Base-by-base conservation (phyloP, 2,329 filamentous ascomycete genomes). In the Cytospora schulzeri region DNA sequence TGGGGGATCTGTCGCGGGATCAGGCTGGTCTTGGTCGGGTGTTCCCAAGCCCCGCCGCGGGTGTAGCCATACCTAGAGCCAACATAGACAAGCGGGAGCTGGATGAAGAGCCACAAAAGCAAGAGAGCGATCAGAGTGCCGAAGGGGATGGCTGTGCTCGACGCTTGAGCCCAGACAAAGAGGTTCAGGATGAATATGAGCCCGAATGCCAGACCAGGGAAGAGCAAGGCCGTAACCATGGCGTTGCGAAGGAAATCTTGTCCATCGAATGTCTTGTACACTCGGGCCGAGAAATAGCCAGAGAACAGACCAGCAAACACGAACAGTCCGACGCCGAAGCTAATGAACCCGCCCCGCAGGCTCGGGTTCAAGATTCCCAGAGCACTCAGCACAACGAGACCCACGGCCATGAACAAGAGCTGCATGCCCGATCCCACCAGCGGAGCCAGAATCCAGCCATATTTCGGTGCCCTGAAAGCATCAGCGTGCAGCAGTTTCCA, bases 401-500 rank as follows among this genome's bases (percentile, higher is more conserved):
- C 90, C 48, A 88, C 77, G 1, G 88, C 85, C 89, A 95, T 93
- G 76, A 94, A 93, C 14, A 96, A 81, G 1, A 96, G 83, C 77
- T 97, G 92, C 82, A 91, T 92, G 51, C 92, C 92, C 1, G 92
- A 96, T 3, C 93, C 93, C 24, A 96, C 82, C 9, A 96, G 79
- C 1, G 92, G 92, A 0, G 92, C 91, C 48, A 96, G 81, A 2
- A 96, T 80, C 59, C 87, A 85, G 31, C 91, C 91, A 68, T 87
- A 85, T 3, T 81, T 76, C 0, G 92, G 92, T 29, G 88, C 81
- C 55, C 92, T 85, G 79, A 96, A 96, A 4, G 96, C 91, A 75
- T 96, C 92, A n/a, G 86, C 91, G 71, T 96, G 91, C 3, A 96
- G 82, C 19, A 95, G 80, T 75, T 96, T 96, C 92, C 92, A 96